A percentile compares a stretch with the other conserved stretches of the same genome.
These are phyloP conservation scores for Acanthamoeba sp. DNA, from an alignment of 208 protist species.

Conservation along the genomic window DNA sequence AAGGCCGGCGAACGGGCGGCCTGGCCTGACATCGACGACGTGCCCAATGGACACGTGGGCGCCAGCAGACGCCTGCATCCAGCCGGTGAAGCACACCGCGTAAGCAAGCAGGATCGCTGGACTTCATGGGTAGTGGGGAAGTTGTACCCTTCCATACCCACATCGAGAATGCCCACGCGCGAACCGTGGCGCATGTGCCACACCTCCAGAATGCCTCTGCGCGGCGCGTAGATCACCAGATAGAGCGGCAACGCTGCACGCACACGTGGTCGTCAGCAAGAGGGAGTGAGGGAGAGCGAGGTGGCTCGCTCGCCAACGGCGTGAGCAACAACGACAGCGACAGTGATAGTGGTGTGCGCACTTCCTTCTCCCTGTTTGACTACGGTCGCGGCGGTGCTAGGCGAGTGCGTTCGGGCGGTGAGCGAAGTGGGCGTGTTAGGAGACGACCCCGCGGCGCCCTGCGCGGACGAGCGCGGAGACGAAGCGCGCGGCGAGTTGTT, in stretches of 20 bases:
- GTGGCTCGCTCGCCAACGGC: too few relatives aligned
- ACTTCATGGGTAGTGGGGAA: not conserved
- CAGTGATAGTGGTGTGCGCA: not conserved
- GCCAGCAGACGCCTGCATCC: not conserved
- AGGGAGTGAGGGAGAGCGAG: too few relatives aligned
- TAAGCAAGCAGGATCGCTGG: too few relatives aligned
- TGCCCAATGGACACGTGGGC: not conserved
- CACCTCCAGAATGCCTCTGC: constrained; percentile 78
- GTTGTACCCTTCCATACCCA: not conserved
- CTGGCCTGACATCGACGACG: not conserved
- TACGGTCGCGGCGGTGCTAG: not conserved
- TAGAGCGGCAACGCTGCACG: constrained; percentile 37
- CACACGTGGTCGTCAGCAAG: not conserved
- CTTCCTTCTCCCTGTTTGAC: not conserved
- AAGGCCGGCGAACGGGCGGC: not conserved
- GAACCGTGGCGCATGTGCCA: constrained; percentile 74
- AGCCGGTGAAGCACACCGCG: too few relatives aligned
- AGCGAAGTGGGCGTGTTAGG: not conserved
- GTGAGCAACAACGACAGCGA: too few relatives aligned
- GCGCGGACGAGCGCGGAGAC: not conserved
- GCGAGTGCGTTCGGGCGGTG: not conserved
- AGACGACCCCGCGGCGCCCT: too few relatives aligned
- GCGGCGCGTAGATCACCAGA: constrained; percentile 78
- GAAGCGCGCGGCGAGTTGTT: not conserved
- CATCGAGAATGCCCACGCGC: constrained; percentile 12